A percentile compares a stretch with the other conserved stretches of the same genome.
phyloP scores from a whole-genome alignment of 2,329 filamentous ascomycete species.

The Sclerotiophoma versabilis region DNA sequence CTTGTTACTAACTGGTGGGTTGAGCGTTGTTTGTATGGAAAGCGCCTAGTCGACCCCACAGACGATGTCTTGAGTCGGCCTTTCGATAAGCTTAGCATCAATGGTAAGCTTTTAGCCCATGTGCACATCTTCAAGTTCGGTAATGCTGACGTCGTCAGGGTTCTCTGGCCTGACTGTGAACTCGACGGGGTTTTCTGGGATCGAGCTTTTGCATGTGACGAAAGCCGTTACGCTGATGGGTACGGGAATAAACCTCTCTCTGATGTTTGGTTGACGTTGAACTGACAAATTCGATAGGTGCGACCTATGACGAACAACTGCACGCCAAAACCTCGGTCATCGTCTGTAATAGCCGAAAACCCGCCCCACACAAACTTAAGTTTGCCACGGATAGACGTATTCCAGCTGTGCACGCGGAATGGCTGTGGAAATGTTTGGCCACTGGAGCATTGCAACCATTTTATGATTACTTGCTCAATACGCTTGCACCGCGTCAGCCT shows the following conservation, averaged over 20 bases:
- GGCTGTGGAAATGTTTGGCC: constrained; percentile 84
- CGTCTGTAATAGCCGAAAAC: constrained; percentile 68
- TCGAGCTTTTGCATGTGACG: constrained; percentile 84
- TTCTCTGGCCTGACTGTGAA: constrained; percentile 77
- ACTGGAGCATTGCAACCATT: constrained; percentile 57
- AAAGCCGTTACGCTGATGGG: constrained; percentile 77
- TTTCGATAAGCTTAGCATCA: constrained; percentile 73
- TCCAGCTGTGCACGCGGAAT: constrained; percentile 79
- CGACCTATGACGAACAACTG: constrained; percentile 79
- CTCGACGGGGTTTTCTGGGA: constrained; percentile 81
- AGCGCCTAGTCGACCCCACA: constrained; percentile 71
- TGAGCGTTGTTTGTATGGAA: constrained; percentile 83
- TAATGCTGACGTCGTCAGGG: constrained; percentile 50
- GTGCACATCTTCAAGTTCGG: constrained; percentile 9
- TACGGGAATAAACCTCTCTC: constrained; percentile 38
- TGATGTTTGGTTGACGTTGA: neutral
- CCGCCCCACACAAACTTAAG: constrained; percentile 76
- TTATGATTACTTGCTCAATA: constrained; percentile 49
- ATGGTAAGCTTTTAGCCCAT: constrained; percentile 48
- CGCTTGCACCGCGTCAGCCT: constrained; percentile 17
- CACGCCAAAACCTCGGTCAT: constrained; percentile 76
- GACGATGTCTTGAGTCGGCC: constrained; percentile 78
- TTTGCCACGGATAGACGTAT: constrained; percentile 78
- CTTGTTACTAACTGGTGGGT: constrained; percentile 90
- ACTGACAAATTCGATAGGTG: constrained; percentile 59